Percentiles rank a stretch among this genome's conserved stretches.
phyloP scores from a whole-genome alignment of 139 green algal species.

The Tetraselmis striata region DNA sequence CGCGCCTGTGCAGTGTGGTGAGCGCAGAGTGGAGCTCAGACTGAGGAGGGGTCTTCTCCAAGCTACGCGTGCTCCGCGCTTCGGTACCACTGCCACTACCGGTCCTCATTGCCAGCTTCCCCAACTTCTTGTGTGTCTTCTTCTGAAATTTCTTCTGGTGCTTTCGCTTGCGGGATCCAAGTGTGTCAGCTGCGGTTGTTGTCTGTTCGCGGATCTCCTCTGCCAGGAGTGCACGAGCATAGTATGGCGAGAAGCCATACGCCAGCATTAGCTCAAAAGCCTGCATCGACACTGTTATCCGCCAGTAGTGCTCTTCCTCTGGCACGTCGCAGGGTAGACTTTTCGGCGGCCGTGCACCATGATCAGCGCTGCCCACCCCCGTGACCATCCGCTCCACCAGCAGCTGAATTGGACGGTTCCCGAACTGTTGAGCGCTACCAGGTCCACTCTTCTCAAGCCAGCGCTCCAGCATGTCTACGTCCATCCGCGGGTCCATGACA shows the following conservation, averaged over 20 bases:
- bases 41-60: no score
- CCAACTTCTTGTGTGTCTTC: background rate
- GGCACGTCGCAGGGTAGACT: background rate
- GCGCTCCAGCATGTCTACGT: background rate
- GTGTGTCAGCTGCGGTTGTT: no score
- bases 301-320: background rate
- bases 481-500: background rate
- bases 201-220: background rate
- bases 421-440: background rate
- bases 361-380: background rate
- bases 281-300: background rate
- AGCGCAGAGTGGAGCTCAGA: background rate
- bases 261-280: background rate
- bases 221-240: background rate
- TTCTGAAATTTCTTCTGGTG: background rate
- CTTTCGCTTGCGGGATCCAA: background rate
- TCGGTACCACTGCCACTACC: background rate
- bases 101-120: background rate
- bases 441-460: background rate
- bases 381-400: background rate
- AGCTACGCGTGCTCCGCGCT: background rate
- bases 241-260: background rate
- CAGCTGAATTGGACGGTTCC: background rate
- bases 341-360: background rate
- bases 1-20: background rate